Percentiles rank a stretch among this genome's conserved stretches.
phyloP scores from a whole-genome alignment of 2,329 filamentous ascomycete genomes.

The Coniochaeta hoffmannii region DNA sequence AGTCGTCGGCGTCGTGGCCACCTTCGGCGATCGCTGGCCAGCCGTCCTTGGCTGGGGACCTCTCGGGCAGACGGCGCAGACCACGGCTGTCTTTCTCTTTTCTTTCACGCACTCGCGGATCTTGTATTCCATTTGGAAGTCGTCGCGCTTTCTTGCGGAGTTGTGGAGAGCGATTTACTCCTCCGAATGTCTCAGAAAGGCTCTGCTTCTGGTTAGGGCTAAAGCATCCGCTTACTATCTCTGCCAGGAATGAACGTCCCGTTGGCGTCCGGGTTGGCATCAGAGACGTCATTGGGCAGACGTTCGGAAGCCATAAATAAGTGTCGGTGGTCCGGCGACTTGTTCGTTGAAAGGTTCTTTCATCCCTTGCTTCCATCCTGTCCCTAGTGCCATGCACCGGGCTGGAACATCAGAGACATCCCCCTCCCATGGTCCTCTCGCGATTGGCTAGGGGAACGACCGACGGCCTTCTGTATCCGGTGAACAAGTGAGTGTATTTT shows the following conservation, averaged over 20 bases:
- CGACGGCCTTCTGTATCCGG: neutral
- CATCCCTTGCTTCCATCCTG: neutral
- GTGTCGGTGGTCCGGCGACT: neutral
- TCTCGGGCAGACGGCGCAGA: neutral
- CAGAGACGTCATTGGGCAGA: neutral
- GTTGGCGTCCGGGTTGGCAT: neutral
- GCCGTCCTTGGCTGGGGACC: neutral
- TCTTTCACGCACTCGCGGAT: no score
- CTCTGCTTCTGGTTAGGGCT: neutral
- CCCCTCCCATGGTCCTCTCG: neutral
- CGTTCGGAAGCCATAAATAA: neutral
- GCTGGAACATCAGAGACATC: neutral
- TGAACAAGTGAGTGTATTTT: neutral
- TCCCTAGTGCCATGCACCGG: neutral
- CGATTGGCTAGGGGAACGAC: neutral
- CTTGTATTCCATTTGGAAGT: neutral
- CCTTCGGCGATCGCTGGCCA: neutral
- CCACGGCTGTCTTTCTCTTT: neutral
- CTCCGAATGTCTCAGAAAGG: neutral
- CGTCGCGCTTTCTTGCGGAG: neutral
- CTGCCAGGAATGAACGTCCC: neutral
- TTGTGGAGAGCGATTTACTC: neutral
- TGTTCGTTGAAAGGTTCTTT: neutral
- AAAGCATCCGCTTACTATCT: neutral
- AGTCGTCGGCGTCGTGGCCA: neutral